phyloP scores from a whole-genome alignment of 352 stramenopile genomes.

The Thalassiosira hispida region DNA sequence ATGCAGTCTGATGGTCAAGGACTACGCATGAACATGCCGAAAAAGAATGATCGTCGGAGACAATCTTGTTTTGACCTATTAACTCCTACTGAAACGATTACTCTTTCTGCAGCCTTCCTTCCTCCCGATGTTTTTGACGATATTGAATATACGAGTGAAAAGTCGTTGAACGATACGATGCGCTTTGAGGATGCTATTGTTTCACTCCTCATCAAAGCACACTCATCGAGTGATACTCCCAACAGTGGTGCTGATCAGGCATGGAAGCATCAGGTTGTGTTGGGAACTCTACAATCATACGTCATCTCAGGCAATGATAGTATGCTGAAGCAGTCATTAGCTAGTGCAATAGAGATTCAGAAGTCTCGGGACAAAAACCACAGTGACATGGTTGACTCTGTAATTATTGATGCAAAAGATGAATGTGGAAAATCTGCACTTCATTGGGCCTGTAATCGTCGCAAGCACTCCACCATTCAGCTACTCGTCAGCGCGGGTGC shows the following conservation, averaged over 20 bases:
- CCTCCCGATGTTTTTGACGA: conserved; percentile 42
- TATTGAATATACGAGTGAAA: conserved; percentile 50
- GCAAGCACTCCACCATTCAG: conserved; percentile 54
- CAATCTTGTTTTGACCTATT: conserved; percentile 76
- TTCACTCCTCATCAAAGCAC: conserved; percentile 29
- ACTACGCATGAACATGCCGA: conserved; percentile 3
- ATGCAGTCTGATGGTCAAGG: conserved; percentile 15
- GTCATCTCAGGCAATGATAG: conserved; percentile 71
- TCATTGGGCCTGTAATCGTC: conserved; percentile 70
- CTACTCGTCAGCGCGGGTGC: conserved; percentile 69
- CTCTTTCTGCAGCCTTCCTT: conserved; percentile 60
- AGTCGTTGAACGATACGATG: conserved; percentile 59
- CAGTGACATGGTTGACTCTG: conserved; percentile 28
- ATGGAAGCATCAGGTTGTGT: conserved; percentile 79
- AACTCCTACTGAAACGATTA: conserved; percentile 61
- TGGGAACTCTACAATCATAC: conserved; percentile 76
- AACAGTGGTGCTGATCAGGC: conserved; percentile 36
- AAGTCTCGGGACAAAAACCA: conserved; percentile 14
- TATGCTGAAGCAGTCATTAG: conserved; percentile 60
- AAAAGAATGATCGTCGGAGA: conserved; percentile 37
- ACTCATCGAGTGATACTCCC: conserved; percentile 3
- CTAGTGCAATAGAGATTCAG: conserved; percentile 42
- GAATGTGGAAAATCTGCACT: conserved; percentile 67
- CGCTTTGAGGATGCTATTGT: conserved; percentile 32
- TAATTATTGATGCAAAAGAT: conserved; percentile 71